Base-by-base conservation (phyloP, 129 eudicot species). In the Centella asiatica region DNA sequence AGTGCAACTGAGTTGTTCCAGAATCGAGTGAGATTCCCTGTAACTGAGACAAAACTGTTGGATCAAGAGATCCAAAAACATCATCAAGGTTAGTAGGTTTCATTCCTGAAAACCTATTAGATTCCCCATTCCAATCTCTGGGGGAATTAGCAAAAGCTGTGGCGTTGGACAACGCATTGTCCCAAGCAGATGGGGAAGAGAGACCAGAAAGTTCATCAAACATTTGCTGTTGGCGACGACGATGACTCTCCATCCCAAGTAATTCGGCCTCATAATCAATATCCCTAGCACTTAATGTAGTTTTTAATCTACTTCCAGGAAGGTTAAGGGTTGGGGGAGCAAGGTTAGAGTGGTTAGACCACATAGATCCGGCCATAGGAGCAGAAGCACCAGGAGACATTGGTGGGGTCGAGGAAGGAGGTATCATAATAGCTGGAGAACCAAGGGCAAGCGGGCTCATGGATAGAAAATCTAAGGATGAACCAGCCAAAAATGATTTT, bases 391-490 rank as follows among this genome's bases (percentile, higher is more conserved):
- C 76, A 14, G 70, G 85, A 40, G 72, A 64, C 78, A 75, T 33
- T 1, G 85, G 94, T 11, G 85, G 74, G 6, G 87, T 78, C 2
- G 87, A 67, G 20, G 74, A 70, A 14, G 80, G 60, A 26, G 83
- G 76, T 59, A 83, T 79, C 74, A 83, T 58, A 40, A 71, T 26
- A 25, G 94, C 70, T 3, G 86, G 79, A 13, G 89, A 80, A 45
- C 84, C 80, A 62, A 79, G 80, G 17, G 86, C 81, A 31, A 77
- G 79, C 7, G 87, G 90, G 53, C 78, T 75, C 7, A 83, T 66
- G 0, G 85, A 67, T 45, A 77, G 73, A 42, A 83, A 63, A 60
- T 86, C 95, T 19, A 75, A 63, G 2, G 83, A 62, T 26, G 69
- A 45, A 17, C 25, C 33, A 15, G 62, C 9, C 7, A 80, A 76